Evolutionary conservation across 108 stramenopile species (phyloP).

Genomic region (Stephanodiscus triporus): DNA sequence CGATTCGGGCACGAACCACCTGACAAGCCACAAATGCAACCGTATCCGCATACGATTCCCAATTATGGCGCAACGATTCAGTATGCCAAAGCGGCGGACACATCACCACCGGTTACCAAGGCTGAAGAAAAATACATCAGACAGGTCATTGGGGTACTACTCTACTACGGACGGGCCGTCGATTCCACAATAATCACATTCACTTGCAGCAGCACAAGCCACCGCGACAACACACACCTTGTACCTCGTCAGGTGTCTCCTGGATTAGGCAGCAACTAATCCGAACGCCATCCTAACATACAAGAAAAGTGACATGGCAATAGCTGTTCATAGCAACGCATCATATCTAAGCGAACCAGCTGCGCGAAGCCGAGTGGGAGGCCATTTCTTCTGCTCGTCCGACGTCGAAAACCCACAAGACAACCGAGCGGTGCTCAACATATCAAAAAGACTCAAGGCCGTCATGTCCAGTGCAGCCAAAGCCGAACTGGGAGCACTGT

Average conservation of each 20-base stretch:
- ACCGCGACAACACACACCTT: no score
- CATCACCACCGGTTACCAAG: background rate
- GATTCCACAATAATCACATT: no score
- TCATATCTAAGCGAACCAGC: background rate
- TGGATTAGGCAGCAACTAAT: slow-evolving; percentile 12
- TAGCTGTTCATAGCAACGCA: background rate
- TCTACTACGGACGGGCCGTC: no score
- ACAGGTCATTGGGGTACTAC: slow-evolving; percentile 16
- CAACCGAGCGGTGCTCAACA: slow-evolving; percentile 4
- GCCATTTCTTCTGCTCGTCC: background rate
- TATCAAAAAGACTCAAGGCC: background rate
- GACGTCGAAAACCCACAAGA: background rate
- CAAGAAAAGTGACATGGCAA: slow-evolving; percentile 4
- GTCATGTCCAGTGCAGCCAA: slow-evolving; percentile 6
- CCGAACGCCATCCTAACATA: slow-evolving; percentile 3
- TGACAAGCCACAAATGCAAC: no score
- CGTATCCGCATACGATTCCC: no score
- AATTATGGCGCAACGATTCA: background rate
- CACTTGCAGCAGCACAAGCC: no score
- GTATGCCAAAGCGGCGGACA: no score
- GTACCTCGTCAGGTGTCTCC: background rate
- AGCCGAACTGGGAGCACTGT: slow-evolving; percentile 17
- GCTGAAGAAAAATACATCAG: slow-evolving; percentile 7
- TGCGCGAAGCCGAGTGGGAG: slow-evolving; percentile 1
- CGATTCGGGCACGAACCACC: background rate